Evolutionary conservation across 441 rosid species (phyloP).

Genomic region (Brassica balearica): DNA sequence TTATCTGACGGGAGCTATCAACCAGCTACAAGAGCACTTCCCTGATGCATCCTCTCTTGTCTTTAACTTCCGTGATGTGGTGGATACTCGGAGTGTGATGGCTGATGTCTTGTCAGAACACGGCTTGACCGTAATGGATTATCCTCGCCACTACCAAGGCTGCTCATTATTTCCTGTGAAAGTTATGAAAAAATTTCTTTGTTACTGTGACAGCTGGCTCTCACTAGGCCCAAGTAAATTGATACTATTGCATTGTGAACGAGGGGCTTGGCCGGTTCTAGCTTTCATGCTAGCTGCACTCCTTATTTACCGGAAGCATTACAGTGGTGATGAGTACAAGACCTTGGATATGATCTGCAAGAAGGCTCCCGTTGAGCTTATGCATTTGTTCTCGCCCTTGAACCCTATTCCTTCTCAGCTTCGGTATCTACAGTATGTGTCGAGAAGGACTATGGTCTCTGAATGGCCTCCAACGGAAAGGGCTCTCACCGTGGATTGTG

Average conservation of each 20-base stretch:
- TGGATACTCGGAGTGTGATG: conserved; percentile 60
- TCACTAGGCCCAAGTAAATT: conserved; percentile 75
- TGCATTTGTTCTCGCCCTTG: conserved; percentile 75
- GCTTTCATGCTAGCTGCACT: conserved; percentile 88
- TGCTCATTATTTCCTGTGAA: conserved; percentile 86
- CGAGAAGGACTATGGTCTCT: conserved; percentile 83
- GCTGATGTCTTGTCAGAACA: conserved; percentile 66
- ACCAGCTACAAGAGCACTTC: conserved; percentile 73
- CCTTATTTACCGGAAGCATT: conserved; percentile 84
- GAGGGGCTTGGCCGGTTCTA: conserved; percentile 85
- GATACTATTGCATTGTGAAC: conserved; percentile 87
- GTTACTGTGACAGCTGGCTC: conserved; percentile 96
- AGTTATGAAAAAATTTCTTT: conserved; percentile 81
- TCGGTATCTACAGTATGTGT: conserved; percentile 86
- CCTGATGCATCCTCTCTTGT: conserved; percentile 84
- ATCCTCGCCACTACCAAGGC: conserved; percentile 91
- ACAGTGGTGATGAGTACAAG: conserved; percentile 80
- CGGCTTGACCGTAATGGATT: conserved; percentile 94
- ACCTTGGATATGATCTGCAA: conserved; percentile 91
- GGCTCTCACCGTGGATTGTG: conserved; percentile 87
- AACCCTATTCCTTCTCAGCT: conserved; percentile 90
- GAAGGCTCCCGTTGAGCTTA: conserved; percentile 91
- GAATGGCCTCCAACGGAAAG: conserved; percentile 94
- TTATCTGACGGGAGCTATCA: conserved; percentile 65
- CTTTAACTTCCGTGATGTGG: conserved; percentile 81